Percentiles rank a stretch among this genome's conserved stretches.
These are phyloP conservation scores for Tilletia caries DNA, from an alignment of 1,284 basidiomycete genomes.

Conservation along the genomic window DNA sequence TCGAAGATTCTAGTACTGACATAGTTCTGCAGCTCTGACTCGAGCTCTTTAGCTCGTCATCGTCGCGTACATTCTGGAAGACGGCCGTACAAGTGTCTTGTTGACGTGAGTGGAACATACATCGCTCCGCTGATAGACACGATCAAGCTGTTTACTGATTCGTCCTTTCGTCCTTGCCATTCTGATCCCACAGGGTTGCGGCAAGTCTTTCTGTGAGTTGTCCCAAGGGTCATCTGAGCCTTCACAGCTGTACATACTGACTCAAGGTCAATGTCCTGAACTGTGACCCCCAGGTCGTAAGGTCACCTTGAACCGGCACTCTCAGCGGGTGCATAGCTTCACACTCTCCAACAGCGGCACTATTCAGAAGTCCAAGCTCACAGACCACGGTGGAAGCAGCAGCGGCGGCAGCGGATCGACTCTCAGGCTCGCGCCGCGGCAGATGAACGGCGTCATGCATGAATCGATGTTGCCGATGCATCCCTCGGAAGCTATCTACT, in stretches of 20 bases:
- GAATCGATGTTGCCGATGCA: not conserved
- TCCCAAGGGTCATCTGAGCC: not conserved
- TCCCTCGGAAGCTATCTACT: not conserved
- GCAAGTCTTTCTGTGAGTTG: slow-evolving; percentile 39
- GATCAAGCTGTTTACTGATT: too few species aligned
- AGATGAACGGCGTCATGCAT: not conserved
- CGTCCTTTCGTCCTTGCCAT: slow-evolving; percentile 38
- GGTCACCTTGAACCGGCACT: not conserved
- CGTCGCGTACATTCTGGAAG: slow-evolving; percentile 69
- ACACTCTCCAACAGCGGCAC: not conserved
- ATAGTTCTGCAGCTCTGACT: slow-evolving; percentile 56
- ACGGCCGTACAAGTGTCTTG: slow-evolving; percentile 54
- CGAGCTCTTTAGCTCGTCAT: slow-evolving; percentile 61
- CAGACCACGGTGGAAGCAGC: not conserved
- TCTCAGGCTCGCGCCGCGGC: not conserved
- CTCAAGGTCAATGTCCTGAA: not conserved
- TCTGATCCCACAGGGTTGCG: slow-evolving; percentile 8
- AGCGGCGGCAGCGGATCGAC: not conserved
- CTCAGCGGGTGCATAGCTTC: slow-evolving; percentile 3
- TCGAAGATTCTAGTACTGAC: not conserved
- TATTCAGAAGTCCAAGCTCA: not conserved
- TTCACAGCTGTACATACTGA: not conserved
- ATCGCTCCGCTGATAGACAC: too few species aligned
- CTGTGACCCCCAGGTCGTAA: not conserved
- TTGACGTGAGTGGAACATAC: slow-evolving; percentile 40